A percentile compares a stretch with the other conserved stretches of the same genome.
phyloP scores from a whole-genome alignment of 2,329 filamentous ascomycete genomes.

The Knufia petricola region DNA sequence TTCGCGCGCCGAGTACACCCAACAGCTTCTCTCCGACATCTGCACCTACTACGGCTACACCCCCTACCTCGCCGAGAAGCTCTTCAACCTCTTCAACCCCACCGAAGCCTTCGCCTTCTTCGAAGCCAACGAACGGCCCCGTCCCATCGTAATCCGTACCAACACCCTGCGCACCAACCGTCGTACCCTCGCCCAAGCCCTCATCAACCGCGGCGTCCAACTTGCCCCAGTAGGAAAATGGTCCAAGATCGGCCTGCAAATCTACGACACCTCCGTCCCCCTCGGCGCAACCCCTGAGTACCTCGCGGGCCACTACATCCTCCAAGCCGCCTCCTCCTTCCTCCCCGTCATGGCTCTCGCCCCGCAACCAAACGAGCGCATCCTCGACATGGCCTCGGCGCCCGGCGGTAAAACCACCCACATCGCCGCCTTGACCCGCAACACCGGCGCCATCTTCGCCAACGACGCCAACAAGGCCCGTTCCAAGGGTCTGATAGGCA shows the following conservation, averaged over 20 bases:
- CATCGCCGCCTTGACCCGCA: slow-evolving; percentile 94
- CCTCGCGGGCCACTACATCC: slow-evolving; percentile 91
- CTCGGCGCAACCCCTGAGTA: slow-evolving; percentile 96
- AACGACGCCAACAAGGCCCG: slow-evolving; percentile 93
- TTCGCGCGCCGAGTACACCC: slow-evolving; percentile 78
- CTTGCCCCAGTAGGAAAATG: slow-evolving; percentile 96
- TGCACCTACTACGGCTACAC: slow-evolving; percentile 97
- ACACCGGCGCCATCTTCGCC: slow-evolving; percentile 88
- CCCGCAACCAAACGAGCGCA: slow-evolving; percentile 82
- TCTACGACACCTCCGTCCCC: slow-evolving; percentile 82
- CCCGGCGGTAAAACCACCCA: slow-evolving; percentile 95
- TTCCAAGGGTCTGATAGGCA: slow-evolving; percentile 94
- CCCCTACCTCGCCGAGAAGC: slow-evolving; percentile 87
- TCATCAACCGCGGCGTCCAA: slow-evolving; percentile 93
- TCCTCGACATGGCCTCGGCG: slow-evolving; percentile 90
- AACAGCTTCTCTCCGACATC: slow-evolving; percentile 79
- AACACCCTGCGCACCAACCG: slow-evolving; percentile 78
- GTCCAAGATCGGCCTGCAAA: slow-evolving; percentile 94
- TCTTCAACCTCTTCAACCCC: slow-evolving; percentile 84
- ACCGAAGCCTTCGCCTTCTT: slow-evolving; percentile 96
- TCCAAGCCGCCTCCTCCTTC: slow-evolving; percentile 94
- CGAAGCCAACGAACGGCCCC: slow-evolving; percentile 91
- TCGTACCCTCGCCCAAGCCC: slow-evolving; percentile 75
- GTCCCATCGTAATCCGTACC: slow-evolving; percentile 90
- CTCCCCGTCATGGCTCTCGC: slow-evolving; percentile 95